Percentiles rank a stretch among this genome's conserved stretches.
phyloP scores from a whole-genome alignment of 257 asterid genomes.

The Solanum commersonii region DNA sequence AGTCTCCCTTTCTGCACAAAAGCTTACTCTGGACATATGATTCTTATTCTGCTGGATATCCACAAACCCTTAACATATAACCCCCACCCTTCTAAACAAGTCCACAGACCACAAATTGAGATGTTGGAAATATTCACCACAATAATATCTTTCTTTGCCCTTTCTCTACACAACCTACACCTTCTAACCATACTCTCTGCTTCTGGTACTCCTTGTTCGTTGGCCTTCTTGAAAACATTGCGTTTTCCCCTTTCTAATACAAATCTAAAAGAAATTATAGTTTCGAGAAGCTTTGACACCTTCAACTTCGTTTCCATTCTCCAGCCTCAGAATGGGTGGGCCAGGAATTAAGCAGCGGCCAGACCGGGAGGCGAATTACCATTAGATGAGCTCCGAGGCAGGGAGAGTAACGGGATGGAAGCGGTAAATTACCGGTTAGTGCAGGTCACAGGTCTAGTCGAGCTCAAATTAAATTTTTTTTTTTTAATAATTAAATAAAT shows the following conservation, averaged over 20 bases:
- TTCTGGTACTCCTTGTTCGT: background rate
- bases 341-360: background rate
- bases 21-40: background rate
- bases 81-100: background rate
- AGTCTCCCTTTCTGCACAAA: background rate
- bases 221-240: background rate
- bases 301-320: background rate
- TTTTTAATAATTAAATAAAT: no score
- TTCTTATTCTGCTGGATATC: background rate
- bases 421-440: no score
- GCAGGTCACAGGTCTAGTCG: no score
- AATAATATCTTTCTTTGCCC: background rate
- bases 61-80: background rate
- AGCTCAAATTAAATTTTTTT: no score
- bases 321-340: background rate
- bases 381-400: no score
- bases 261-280: background rate
- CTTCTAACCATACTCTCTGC: background rate
- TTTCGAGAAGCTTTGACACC: background rate
- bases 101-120: background rate
- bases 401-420: no score
- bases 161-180: background rate
- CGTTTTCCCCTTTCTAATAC: background rate
- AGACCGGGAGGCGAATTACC: no score
- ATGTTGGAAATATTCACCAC: background rate